phyloP scores from a whole-genome alignment of 331 rosid genomes.

The Pyracantha coccinea region DNA sequence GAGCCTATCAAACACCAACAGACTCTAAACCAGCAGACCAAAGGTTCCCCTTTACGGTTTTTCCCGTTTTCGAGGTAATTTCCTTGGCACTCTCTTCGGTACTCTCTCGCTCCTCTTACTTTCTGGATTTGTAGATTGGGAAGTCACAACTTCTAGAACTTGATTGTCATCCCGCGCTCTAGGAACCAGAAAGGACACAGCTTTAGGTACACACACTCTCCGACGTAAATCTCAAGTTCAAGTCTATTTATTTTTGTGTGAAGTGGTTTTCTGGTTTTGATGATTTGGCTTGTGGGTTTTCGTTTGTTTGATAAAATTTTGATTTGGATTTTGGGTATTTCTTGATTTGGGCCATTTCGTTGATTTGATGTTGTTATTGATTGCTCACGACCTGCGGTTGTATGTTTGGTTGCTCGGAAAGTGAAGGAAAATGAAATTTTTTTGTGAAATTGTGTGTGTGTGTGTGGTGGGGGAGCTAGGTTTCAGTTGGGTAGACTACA shows the following conservation, averaged over 20 bases:
- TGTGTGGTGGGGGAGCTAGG: neutral
- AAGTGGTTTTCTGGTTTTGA: neutral
- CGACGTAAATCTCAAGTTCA: constrained; percentile 4
- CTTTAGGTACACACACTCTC: constrained; percentile 5
- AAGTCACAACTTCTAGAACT: constrained; percentile 3
- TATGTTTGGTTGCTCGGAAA: no score
- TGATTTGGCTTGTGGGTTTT: constrained; percentile 3
- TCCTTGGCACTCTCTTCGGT: constrained; percentile 34
- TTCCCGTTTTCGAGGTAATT: constrained; percentile 34
- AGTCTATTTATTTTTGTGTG: neutral
- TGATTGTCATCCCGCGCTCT: constrained; percentile 11
- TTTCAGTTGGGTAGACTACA: neutral
- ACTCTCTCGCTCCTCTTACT: constrained; percentile 6
- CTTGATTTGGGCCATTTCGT: constrained; percentile 6
- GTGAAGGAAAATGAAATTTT: neutral
- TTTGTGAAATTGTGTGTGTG: neutral
- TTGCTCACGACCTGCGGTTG: constrained; percentile 2
- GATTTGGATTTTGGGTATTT: constrained; percentile 12
- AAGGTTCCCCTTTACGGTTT: neutral
- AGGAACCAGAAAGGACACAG: constrained; percentile 1
- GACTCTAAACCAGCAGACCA: neutral
- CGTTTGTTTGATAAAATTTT: neutral
- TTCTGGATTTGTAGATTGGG: neutral
- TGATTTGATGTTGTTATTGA: neutral
- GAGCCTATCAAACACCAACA: constrained; percentile 19